A percentile compares a stretch with the other conserved stretches of the same genome.
Evolutionary conservation across 2,329 filamentous ascomycete genomes (phyloP).

Genomic region (Colletotrichum nymphaeae): DNA sequence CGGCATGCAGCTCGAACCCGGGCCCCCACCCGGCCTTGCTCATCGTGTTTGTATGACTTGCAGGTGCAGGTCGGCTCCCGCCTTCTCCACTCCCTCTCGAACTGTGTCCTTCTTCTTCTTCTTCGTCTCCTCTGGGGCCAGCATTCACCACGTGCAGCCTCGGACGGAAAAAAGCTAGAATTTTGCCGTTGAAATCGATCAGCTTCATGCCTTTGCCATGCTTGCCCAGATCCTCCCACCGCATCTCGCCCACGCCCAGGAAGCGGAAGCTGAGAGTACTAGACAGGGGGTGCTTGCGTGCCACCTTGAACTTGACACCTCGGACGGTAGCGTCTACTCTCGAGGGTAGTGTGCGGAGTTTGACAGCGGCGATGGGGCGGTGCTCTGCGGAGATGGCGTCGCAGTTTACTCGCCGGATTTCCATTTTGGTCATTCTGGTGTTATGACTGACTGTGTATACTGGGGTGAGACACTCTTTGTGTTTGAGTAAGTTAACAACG

Average conservation of each 20-base stretch:
- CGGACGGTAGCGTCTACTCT: conserved; percentile 26
- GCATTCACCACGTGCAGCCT: background rate
- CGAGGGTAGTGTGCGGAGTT: conserved; percentile 23
- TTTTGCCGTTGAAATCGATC: conserved; percentile 31
- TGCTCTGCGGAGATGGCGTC: conserved; percentile 4
- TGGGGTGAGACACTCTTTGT: background rate
- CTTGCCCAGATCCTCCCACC: conserved; percentile 24
- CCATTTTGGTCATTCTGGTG: conserved; percentile 29
- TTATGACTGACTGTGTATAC: conserved; percentile 24
- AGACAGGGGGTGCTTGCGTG: conserved; percentile 25
- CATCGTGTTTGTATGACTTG: background rate
- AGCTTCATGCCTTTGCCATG: conserved; percentile 24
- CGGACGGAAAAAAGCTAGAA: conserved; percentile 21
- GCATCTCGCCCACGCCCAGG: conserved; percentile 23
- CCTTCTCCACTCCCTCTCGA: background rate
- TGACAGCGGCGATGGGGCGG: conserved; percentile 18
- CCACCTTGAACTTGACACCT: conserved; percentile 29
- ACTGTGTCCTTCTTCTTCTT: background rate
- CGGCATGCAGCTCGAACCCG: conserved; percentile 30
- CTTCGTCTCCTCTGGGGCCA: background rate
- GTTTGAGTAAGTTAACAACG: conserved; percentile 7
- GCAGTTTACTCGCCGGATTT: conserved; percentile 9
- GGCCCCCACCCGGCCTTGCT: conserved; percentile 1
- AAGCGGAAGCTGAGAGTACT: conserved; percentile 27
- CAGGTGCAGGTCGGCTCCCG: background rate